Evolutionary conservation across 2,329 filamentous ascomycete species (phyloP).

Genomic region (Calonectria fujianensis): DNA sequence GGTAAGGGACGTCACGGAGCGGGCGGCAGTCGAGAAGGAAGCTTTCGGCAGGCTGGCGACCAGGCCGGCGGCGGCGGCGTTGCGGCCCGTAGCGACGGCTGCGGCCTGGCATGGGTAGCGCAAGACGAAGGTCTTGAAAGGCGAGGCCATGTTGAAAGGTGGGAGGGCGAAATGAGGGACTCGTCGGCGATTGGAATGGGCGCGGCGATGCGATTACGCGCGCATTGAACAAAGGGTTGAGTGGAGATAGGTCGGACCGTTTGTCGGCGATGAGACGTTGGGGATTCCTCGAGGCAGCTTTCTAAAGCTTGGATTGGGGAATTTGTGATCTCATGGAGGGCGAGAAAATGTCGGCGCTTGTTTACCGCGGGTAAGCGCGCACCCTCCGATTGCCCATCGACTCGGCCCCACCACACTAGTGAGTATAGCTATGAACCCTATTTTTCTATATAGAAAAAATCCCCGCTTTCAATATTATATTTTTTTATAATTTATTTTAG

Average conservation of each 20-base stretch:
- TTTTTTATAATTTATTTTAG: background rate
- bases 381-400: constrained; percentile 33
- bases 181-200: constrained; percentile 22
- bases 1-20: constrained; percentile 49
- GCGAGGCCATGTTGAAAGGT: constrained; percentile 53
- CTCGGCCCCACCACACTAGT: constrained; percentile 24
- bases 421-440: constrained; percentile 10
- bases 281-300: constrained; percentile 42
- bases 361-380: constrained; percentile 51
- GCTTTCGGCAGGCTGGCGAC: constrained; percentile 54
- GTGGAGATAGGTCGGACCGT: constrained; percentile 48
- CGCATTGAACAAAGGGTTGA: constrained; percentile 34
- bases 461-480: background rate
- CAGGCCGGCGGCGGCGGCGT: constrained; percentile 44
- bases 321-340: constrained; percentile 55
- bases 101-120: constrained; percentile 56
- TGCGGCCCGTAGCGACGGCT: constrained; percentile 46
- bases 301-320: constrained; percentile 46
- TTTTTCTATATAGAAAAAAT: constrained; percentile 22
- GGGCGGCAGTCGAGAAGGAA: constrained; percentile 54
- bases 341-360: constrained; percentile 50
- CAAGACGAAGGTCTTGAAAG: constrained; percentile 59
- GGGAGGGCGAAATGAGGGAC: background rate
- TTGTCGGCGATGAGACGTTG: constrained; percentile 44
- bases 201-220: constrained; percentile 15